Evolutionary conservation across 768 basidiomycete genomes (phyloP).

Genomic region (Tubosaeta sp.): DNA sequence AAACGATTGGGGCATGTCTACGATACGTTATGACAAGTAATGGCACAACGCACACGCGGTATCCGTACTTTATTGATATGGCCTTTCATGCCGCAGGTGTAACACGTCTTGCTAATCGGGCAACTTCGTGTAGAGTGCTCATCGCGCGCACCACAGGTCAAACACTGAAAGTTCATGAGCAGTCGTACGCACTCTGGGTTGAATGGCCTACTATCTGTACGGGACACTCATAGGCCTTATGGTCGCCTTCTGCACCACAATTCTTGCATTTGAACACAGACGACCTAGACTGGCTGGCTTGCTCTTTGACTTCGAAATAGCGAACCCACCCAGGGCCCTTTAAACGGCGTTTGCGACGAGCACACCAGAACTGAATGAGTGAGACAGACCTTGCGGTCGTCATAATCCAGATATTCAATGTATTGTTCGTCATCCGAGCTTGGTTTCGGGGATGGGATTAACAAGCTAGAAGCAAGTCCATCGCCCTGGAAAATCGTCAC

Average conservation of each 20-base stretch:
- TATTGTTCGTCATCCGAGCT: slow-evolving; percentile 57
- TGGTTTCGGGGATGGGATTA: slow-evolving; percentile 39
- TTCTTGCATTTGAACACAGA: slow-evolving; percentile 64
- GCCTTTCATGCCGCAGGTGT: slow-evolving; percentile 79
- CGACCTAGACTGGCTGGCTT: slow-evolving; percentile 36
- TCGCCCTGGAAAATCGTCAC: slow-evolving; percentile 47
- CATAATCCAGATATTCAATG: slow-evolving; percentile 77
- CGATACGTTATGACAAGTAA: slow-evolving; percentile 1
- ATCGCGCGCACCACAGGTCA: slow-evolving; percentile 76
- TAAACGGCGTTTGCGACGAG: neutral
- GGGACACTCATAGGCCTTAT: slow-evolving; percentile 65
- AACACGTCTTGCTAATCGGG: slow-evolving; percentile 79
- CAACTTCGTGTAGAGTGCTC: slow-evolving; percentile 76
- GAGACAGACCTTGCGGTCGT: slow-evolving; percentile 50
- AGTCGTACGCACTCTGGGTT: neutral
- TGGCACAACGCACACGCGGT: neutral
- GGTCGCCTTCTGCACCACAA: slow-evolving; percentile 71
- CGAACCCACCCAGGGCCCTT: slow-evolving; percentile 51
- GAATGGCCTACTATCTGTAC: slow-evolving; percentile 57
- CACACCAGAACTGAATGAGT: neutral
- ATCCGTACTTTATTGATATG: slow-evolving; percentile 59
- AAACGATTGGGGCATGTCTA: slow-evolving; percentile 72
- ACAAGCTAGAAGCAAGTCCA: slow-evolving; percentile 39
- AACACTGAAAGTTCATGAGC: slow-evolving; percentile 45
- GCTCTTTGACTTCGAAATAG: slow-evolving; percentile 58